Percentiles rank a stretch among this genome's conserved stretches.
Evolutionary conservation across 1,284 basidiomycete genomes (phyloP).

Genomic region (Heterobasidion occidentale): DNA sequence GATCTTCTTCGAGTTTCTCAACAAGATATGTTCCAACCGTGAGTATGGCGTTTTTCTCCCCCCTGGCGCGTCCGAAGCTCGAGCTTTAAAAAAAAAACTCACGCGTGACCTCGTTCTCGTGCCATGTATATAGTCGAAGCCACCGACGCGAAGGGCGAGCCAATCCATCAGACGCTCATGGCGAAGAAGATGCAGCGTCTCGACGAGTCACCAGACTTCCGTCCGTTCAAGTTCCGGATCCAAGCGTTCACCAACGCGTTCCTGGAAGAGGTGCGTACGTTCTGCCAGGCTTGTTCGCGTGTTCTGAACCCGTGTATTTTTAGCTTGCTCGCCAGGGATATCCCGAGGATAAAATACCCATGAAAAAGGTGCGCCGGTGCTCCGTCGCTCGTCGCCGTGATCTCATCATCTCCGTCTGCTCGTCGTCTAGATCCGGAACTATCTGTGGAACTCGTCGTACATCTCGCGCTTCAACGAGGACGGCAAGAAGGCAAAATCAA

Average conservation of each 20-base stretch:
- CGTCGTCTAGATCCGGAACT: slow-evolving; percentile 80
- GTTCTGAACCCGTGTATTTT: slow-evolving; percentile 7
- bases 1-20: slow-evolving; percentile 89
- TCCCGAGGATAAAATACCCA: slow-evolving; percentile 80
- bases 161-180: slow-evolving; percentile 98
- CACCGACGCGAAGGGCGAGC: slow-evolving; percentile 90
- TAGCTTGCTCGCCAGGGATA: slow-evolving; percentile 75
- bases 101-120: background rate
- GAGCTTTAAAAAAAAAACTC: too few species aligned
- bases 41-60: slow-evolving; percentile 23
- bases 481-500: slow-evolving; percentile 98
- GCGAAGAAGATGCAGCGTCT: slow-evolving; percentile 96
- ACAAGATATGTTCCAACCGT: slow-evolving; percentile 87
- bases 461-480: slow-evolving; percentile 99
- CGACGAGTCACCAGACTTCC: slow-evolving; percentile 93
- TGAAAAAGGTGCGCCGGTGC: slow-evolving; percentile 64
- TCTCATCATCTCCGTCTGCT: slow-evolving; percentile 1
- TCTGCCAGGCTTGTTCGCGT: slow-evolving; percentile 4
- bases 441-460: slow-evolving; percentile 89
- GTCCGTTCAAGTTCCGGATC: slow-evolving; percentile 99
- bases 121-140: slow-evolving; percentile 65
- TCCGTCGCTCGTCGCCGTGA: background rate
- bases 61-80: too few species aligned
- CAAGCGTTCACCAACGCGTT: slow-evolving; percentile 98
- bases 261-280: slow-evolving; percentile 70